These are phyloP conservation scores for Zelopaecilomyces penicillatus DNA, from an alignment of 2,329 filamentous ascomycete genomes.

Conservation along the genomic window DNA sequence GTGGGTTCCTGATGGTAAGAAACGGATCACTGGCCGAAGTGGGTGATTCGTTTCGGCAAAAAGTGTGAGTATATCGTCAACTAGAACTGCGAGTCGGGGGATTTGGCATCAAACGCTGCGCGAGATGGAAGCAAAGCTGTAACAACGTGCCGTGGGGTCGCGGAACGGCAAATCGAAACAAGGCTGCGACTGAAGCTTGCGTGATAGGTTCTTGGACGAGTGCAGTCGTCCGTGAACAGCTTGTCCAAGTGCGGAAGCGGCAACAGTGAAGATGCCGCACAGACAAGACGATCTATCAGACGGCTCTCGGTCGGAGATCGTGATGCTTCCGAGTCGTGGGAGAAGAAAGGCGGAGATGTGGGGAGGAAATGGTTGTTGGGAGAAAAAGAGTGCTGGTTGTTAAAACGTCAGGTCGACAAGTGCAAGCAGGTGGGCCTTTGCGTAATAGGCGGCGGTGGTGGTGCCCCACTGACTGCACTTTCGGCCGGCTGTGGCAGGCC, in stretches of 20 bases:
- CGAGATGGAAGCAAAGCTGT: no score
- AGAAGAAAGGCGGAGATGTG: slow-evolving; percentile 5
- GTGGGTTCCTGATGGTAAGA: no score
- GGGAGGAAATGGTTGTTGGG: slow-evolving; percentile 10
- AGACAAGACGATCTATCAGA: slow-evolving; percentile 11
- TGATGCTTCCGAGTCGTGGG: slow-evolving; percentile 4
- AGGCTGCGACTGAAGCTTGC: slow-evolving; percentile 7
- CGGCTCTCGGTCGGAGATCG: slow-evolving; percentile 2
- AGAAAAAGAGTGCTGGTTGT: slow-evolving; percentile 17
- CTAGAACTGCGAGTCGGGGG: no score
- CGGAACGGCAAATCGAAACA: neutral
- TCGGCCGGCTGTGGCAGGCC: slow-evolving; percentile 11
- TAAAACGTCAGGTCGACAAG: slow-evolving; percentile 29
- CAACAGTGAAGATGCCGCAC: slow-evolving; percentile 8
- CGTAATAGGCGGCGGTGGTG: slow-evolving; percentile 24
- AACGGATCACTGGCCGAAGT: no score
- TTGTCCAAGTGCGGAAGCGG: slow-evolving; percentile 17
- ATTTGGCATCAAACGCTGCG: no score
- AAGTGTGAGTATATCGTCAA: no score
- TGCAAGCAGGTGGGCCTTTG: slow-evolving; percentile 29
- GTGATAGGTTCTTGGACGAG: slow-evolving; percentile 25
- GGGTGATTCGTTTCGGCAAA: no score
- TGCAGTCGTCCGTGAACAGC: slow-evolving; percentile 34
- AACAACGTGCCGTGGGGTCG: no score
- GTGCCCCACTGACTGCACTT: slow-evolving; percentile 1